phyloP scores from a whole-genome alignment of 2,329 filamentous ascomycete genomes.

The Thermothelomyces thermophilus region DNA sequence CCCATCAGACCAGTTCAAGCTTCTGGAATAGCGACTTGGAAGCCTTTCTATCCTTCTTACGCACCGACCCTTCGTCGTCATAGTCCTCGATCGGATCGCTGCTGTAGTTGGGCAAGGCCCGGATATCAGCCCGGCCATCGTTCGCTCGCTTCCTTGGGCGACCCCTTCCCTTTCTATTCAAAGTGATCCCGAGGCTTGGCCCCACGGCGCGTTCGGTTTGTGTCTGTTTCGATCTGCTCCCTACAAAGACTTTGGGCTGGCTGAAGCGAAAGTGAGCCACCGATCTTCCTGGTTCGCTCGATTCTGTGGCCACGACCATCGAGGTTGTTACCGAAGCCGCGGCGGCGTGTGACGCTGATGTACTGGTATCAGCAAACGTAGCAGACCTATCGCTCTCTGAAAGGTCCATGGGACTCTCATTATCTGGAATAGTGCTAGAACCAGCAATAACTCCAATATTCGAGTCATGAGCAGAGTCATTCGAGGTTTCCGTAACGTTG shows the following conservation, averaged over 20 bases:
- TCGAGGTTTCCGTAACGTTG: neutral
- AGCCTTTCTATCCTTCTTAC: neutral
- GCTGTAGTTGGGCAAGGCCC: constrained; percentile 27
- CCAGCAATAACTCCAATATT: constrained; percentile 10
- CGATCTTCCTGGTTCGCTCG: constrained; percentile 8
- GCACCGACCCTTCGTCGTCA: constrained; percentile 17
- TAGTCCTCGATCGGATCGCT: constrained; percentile 31
- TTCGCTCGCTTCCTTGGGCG: constrained; percentile 18
- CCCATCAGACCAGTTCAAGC: constrained; percentile 23
- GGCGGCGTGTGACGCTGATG: constrained; percentile 2
- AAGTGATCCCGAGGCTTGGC: constrained; percentile 5
- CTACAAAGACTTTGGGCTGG: constrained; percentile 27
- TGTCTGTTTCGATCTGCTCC: constrained; percentile 21
- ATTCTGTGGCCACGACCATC: constrained; percentile 16
- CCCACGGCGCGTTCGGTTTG: neutral
- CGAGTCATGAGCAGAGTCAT: neutral
- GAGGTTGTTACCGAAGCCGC: constrained; percentile 10
- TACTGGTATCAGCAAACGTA: constrained; percentile 2
- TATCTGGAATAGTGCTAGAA: constrained; percentile 4
- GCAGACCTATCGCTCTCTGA: neutral
- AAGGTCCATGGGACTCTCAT: neutral
- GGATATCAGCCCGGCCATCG: constrained; percentile 27
- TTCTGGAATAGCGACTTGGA: constrained; percentile 24
- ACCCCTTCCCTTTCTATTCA: constrained; percentile 16
- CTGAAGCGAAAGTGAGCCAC: constrained; percentile 25